These are phyloP conservation scores for Dothiorella sarmentorum DNA, from an alignment of 2,329 filamentous ascomycete genomes.

Conservation along the genomic window DNA sequence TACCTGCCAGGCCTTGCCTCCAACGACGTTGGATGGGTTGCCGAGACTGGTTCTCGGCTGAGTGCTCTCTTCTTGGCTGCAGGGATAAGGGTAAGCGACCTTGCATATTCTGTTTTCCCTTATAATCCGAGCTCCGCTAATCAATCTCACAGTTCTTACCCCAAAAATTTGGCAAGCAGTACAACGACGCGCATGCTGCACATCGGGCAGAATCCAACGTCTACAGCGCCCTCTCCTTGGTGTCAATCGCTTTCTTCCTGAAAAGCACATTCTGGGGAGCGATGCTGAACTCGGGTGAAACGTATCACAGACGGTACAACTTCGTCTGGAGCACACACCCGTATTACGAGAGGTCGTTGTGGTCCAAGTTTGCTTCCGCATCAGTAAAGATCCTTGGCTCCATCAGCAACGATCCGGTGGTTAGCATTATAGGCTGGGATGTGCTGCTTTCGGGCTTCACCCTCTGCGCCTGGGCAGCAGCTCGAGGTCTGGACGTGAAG, in stretches of 20 bases:
- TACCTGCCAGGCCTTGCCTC: constrained; percentile 32
- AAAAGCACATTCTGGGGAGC: constrained; percentile 40
- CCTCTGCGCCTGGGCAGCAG: constrained; percentile 57
- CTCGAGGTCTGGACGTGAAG: constrained; percentile 50
- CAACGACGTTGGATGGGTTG: constrained; percentile 24
- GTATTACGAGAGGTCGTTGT: constrained; percentile 39
- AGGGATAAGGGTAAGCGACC: constrained; percentile 29
- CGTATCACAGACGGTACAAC: constrained; percentile 39
- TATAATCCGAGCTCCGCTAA: not conserved
- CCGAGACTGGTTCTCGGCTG: constrained; percentile 24
- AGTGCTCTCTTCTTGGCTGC: constrained; percentile 35
- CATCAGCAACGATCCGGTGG: constrained; percentile 55
- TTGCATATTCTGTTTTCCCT: not conserved
- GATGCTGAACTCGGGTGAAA: constrained; percentile 47
- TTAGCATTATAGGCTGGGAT: constrained; percentile 57
- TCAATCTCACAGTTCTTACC: constrained; percentile 39
- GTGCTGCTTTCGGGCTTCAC: constrained; percentile 54
- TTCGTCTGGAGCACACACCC: constrained; percentile 43
- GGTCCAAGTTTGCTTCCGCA: constrained; percentile 33
- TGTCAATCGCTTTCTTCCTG: constrained; percentile 18
- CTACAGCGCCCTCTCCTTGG: constrained; percentile 37
- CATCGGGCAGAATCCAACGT: constrained; percentile 39
- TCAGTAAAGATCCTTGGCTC: constrained; percentile 48
- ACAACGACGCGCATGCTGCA: constrained; percentile 39
- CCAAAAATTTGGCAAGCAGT: constrained; percentile 46